These are phyloP conservation scores for Plasmodium falciparum DNA, from an alignment of 169 alveolate genomes.

Conservation along the genomic window DNA sequence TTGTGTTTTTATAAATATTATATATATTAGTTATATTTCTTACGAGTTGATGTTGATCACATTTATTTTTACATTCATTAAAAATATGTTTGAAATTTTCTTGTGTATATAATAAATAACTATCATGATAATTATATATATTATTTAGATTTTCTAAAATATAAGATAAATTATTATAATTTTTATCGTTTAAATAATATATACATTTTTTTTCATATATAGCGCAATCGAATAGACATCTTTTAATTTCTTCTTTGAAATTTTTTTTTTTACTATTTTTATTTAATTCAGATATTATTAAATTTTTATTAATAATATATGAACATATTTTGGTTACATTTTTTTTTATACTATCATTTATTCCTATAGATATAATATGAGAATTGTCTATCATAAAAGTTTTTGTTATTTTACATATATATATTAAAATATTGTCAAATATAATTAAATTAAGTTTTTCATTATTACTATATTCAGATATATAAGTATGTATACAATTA, in stretches of 20 bases:
- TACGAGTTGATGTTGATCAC: conserved; percentile 55
- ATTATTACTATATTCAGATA: conserved; percentile 40
- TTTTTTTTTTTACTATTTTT: conserved; percentile 39
- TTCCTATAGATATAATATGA: conserved; percentile 66
- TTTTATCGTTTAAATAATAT: conserved; percentile 65
- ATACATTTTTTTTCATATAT: conserved; percentile 64
- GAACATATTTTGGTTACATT: conserved; percentile 60
- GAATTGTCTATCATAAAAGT: conserved; percentile 61
- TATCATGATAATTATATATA: conserved; percentile 63
- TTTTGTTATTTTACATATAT: conserved; percentile 69
- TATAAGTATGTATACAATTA: conserved; percentile 55
- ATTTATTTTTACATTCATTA: conserved; percentile 72
- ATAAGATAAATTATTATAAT: conserved; percentile 20
- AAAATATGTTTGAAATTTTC: conserved; percentile 55
- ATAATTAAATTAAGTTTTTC: conserved; percentile 48
- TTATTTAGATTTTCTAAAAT: conserved; percentile 59
- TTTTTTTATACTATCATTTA: conserved; percentile 56
- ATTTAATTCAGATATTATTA: conserved; percentile 54
- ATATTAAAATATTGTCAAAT: conserved; percentile 62
- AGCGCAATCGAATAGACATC: conserved; percentile 65
- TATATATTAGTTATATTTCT: conserved; percentile 58
- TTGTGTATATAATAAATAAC: conserved; percentile 54
- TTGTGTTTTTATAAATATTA: conserved; percentile 51
- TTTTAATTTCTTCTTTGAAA: conserved; percentile 61
- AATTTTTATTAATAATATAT: conserved; percentile 43